Evolutionary conservation across 2,329 filamentous ascomycete species (phyloP), one percentile per base, ranked within the genome.

Genomic region (Aspergillus transmontanensis): DNA sequence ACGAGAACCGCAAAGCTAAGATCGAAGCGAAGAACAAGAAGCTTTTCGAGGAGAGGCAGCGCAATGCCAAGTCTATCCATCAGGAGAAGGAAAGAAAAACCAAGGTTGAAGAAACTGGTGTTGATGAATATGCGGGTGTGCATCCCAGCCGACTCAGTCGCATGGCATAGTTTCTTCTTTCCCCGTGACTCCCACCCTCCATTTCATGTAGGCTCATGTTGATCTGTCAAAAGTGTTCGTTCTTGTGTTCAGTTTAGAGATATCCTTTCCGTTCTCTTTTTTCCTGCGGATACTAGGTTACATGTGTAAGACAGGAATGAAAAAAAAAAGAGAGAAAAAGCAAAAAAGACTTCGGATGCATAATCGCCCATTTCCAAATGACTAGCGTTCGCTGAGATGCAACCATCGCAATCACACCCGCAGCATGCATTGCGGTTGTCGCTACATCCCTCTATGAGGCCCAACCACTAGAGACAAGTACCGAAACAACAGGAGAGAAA

Each of bases 1-100:
- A 87, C 53, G 84, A 88, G 67, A 80, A 84, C 61, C 85, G 94
- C 67, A 87, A 86, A 74, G 85, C 89, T 62, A 95, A 94, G 82
- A 92, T 98, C 77, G 84, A 87, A 72, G 85, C 85, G 62, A 97
- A 97, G 86, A 97, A 98, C 81, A 83, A 86, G 72, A 94, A 94
- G 80, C 85, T 97, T 57, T 87, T 92, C 69, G 92, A 89, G 67
- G 83, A 90, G 79, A 83, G 88, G 61, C 81, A 84, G 62, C 80
- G 85, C 51, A 78, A 82, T 60, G 79, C 80, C 19, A 82, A 86
- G 78, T 77, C 80, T 67, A 78, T 81, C 67, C 75, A 77, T 63
- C 81, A 83, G 71, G 77, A 79, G 68, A 79, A 80, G 75, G 73
- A 71, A 60, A 77, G 75, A 67, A 76, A 68, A 57, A 46, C 60